Evolutionary conservation across 306 rosid species (phyloP).

Genomic region (Dryas alaskensis): DNA sequence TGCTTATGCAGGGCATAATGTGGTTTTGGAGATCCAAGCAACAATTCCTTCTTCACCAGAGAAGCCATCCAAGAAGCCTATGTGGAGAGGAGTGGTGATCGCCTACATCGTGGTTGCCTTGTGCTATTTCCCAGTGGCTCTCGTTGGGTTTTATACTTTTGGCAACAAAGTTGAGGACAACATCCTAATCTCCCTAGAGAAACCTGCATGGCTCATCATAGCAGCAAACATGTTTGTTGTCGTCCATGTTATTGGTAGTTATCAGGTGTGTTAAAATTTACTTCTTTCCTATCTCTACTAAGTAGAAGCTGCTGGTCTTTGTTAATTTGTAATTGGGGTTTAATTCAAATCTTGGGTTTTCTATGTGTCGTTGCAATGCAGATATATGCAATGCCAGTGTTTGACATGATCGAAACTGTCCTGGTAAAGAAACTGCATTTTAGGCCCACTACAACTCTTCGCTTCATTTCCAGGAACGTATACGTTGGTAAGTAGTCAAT

Average conservation of each 20-base stretch:
- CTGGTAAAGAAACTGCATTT: constrained; percentile 48
- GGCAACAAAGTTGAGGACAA: constrained; percentile 55
- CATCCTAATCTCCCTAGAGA: constrained; percentile 48
- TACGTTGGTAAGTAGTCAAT: constrained; percentile 55
- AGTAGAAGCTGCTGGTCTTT: constrained; percentile 10
- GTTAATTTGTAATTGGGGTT: neutral
- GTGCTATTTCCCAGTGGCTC: constrained; percentile 71
- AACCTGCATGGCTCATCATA: constrained; percentile 70
- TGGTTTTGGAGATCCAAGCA: constrained; percentile 72
- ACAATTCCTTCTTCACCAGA: constrained; percentile 71
- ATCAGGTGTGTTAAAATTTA: constrained; percentile 43
- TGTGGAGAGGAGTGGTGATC: constrained; percentile 71
- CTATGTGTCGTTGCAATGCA: constrained; percentile 20
- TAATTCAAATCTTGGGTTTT: constrained; percentile 16
- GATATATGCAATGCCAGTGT: constrained; percentile 80
- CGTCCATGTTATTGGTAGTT: constrained; percentile 75
- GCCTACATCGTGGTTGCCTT: constrained; percentile 65
- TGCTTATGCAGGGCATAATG: constrained; percentile 75
- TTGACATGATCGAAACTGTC: constrained; percentile 70
- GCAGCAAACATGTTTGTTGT: constrained; percentile 75
- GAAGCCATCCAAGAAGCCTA: constrained; percentile 70
- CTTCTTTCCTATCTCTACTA: neutral
- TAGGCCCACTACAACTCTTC: constrained; percentile 43
- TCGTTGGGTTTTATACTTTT: constrained; percentile 51
- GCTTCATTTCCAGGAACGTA: constrained; percentile 45